phyloP scores from a whole-genome alignment of 1,139 yeast genomes.

The Hanseniaspora uvarum region DNA sequence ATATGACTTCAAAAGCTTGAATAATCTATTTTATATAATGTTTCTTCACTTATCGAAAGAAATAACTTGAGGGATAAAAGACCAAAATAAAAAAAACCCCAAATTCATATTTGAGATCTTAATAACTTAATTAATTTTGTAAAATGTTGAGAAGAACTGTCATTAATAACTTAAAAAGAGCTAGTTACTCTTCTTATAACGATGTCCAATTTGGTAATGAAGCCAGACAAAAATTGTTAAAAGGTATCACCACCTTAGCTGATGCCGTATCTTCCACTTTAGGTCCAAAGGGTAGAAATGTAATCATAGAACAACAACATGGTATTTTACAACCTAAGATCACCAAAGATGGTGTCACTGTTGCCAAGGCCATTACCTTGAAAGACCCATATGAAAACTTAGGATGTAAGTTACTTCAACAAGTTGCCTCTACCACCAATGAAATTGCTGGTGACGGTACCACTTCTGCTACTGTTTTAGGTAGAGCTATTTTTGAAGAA shows the following conservation, averaged over 20 bases:
- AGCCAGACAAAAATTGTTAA: conserved; percentile 91
- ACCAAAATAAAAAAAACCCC: too few species aligned
- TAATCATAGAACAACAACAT: conserved; percentile 89
- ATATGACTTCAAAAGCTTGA: background rate
- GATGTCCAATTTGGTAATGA: conserved; percentile 97
- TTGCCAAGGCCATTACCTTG: conserved; percentile 77
- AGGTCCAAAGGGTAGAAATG: conserved; percentile 98
- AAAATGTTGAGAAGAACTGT: conserved; percentile 16
- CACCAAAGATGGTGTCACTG: conserved; percentile 99
- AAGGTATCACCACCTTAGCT: conserved; percentile 93
- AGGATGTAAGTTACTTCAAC: conserved; percentile 94
- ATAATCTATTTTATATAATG: background rate
- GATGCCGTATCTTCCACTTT: conserved; percentile 95
- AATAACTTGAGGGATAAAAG: too few species aligned
- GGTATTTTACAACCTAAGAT: conserved; percentile 79
- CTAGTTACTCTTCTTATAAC: conserved; percentile 60
- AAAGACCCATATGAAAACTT: conserved; percentile 87
- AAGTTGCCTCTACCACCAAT: conserved; percentile 96
- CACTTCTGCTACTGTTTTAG: conserved; percentile 93
- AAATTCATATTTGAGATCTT: background rate
- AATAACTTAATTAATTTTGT: background rate
- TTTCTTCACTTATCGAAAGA: too few species aligned
- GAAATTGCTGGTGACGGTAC: conserved; percentile 99
- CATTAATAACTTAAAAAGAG: conserved; percentile 7
- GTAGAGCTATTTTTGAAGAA: conserved; percentile 94